Evolutionary conservation across 805 yeast species (phyloP), one percentile per base, ranked within the genome.

Genomic region (Starmerella vitae): DNA sequence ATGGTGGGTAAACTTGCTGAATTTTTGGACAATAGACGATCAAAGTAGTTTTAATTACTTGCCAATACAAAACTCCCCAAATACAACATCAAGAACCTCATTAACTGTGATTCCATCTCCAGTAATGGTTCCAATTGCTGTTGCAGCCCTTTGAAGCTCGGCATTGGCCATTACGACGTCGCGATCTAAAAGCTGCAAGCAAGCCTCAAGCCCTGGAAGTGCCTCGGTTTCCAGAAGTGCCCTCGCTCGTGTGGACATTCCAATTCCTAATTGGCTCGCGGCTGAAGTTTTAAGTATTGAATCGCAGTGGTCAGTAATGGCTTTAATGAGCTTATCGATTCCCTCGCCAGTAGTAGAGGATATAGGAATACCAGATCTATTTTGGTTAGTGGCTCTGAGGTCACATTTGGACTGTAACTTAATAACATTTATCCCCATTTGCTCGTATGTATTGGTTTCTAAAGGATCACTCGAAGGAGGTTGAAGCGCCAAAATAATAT

Each of bases 41-140:
- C 26, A 8, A 31, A 12, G 8, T 20, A 15, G 33, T 7, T 22
- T 22, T 8, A 4, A 10, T 48, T 62, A 88, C 58, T 88, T 88
- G 0, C 98, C 98, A 18, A 91, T 84, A 58, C 98, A 91, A 56
- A 91, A 91, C 45, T 75, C 79, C 2, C 94, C 76, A 54, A 91
- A 91, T 0, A 91, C 91, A 1, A 82, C 88, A 1, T 91, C 95
- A 4, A 91, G 63, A 0, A 91, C 75, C 53, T 91, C 97, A 50
- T 91, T 96, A 0, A 86, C 68, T 0, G 93, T 94, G 12, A 88
- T 74, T 0, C 83, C 71, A 29, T 81, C 80, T 1, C 97, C 98
- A 0, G 96, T 86, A 20, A 91, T 80, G 52, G 77, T 81, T 0
- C 96, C 96, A 28, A 91, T 79, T 0, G 95, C 95, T 12, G 78